Conservation (phyloP, 192 early-diverging fungal genomes). For the Podila epicladia region DNA sequence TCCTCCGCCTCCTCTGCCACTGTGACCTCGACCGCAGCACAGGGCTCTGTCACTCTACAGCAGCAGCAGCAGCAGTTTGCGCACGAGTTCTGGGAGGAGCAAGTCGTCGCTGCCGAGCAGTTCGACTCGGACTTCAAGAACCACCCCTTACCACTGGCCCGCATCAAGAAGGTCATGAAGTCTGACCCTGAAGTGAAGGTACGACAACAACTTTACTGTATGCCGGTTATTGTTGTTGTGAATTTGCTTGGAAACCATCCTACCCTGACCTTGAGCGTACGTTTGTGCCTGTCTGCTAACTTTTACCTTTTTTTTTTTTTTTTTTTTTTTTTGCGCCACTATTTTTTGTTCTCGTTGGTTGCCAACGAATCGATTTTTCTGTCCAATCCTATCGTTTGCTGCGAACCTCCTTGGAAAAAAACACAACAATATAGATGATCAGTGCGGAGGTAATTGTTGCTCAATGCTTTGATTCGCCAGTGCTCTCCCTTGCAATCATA, state of each 20-base stretch:
- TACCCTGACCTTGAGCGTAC: neutral
- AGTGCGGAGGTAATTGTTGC: slow-evolving; percentile 59
- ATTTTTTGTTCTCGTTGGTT: neutral
- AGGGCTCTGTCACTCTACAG: slow-evolving; percentile 7
- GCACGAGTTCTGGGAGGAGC: slow-evolving; percentile 79
- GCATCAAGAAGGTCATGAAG: slow-evolving; percentile 99
- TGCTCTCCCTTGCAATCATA: too few species aligned
- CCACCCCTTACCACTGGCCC: slow-evolving; percentile 91
- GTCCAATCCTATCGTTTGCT: neutral
- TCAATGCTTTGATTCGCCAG: too few species aligned
- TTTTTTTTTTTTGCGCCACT: neutral
- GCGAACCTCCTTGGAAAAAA: neutral
- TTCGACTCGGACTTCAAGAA: slow-evolving; percentile 91
- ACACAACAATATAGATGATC: slow-evolving; percentile 60
- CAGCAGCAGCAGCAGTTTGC: slow-evolving; percentile 37
- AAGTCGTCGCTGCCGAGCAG: slow-evolving; percentile 69
- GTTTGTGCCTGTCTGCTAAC: neutral
- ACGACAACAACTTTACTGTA: neutral
- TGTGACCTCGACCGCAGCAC: slow-evolving; percentile 5
- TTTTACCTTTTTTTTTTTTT: too few species aligned
- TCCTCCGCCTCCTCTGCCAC: slow-evolving; percentile 14
- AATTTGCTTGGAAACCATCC: neutral
- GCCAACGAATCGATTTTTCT: too few species aligned
- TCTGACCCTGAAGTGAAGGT: slow-evolving; percentile 95
- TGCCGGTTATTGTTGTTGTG: neutral